A percentile compares a stretch with the other conserved stretches of the same genome.
These are phyloP conservation scores for Eucalyptus cloeziana DNA, from an alignment of 345 rosid species.

Conservation along the genomic window DNA sequence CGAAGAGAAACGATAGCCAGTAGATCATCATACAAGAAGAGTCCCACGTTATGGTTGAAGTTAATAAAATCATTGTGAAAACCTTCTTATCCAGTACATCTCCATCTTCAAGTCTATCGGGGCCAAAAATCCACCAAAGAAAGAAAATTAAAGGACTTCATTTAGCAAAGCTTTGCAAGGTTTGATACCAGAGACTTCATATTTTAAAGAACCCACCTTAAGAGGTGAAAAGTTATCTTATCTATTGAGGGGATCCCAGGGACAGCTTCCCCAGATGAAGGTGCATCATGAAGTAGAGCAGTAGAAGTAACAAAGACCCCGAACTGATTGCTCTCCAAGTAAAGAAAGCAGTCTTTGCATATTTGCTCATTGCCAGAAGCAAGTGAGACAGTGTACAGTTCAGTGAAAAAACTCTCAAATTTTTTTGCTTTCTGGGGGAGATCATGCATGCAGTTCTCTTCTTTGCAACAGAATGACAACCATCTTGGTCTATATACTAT, in stretches of 20 bases:
- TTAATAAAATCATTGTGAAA: slow-evolving; percentile 71
- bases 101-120: slow-evolving; percentile 76
- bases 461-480: slow-evolving; percentile 62
- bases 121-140: not conserved
- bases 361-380: slow-evolving; percentile 75
- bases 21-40: slow-evolving; percentile 81
- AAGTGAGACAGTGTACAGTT: slow-evolving; percentile 58
- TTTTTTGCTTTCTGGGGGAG: slow-evolving; percentile 56
- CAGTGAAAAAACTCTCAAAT: slow-evolving; percentile 85
- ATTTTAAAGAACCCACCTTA: slow-evolving; percentile 30
- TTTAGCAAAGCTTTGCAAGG: not conserved
- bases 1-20: slow-evolving; percentile 80
- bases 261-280: slow-evolving; percentile 58
- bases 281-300: slow-evolving; percentile 69
- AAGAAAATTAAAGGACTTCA: not conserved
- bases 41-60: slow-evolving; percentile 73
- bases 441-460: slow-evolving; percentile 34
- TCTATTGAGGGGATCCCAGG: slow-evolving; percentile 83
- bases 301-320: slow-evolving; percentile 93
- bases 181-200: not conserved
- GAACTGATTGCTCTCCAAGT: slow-evolving; percentile 46
- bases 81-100: slow-evolving; percentile 70
- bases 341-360: slow-evolving; percentile 89
- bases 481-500: slow-evolving; percentile 85
- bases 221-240: slow-evolving; percentile 69